Evolutionary conservation across 352 stramenopile genomes (phyloP), one percentile per base, ranked within the genome.

Genomic region (Pythium sp.): DNA sequence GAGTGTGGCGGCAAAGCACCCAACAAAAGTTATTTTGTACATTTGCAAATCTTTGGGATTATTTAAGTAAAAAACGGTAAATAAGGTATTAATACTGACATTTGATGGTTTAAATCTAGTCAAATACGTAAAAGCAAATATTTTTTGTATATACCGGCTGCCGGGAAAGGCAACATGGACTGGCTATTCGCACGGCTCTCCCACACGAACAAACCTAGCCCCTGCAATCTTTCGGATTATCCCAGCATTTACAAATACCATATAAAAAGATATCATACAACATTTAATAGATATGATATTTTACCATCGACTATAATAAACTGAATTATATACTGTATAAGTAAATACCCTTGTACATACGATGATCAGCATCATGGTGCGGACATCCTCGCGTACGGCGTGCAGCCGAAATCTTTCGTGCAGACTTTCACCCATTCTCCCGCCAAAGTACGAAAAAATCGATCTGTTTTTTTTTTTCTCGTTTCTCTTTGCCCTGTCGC

Each of bases 361-460:
- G 0, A 2, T 58, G 8, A 20, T 11, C 5, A 49, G 11, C 15
- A 49, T 22, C 41, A 15, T 49, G 41, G 15, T 22, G 5, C 4
- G 15, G n/a, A n/a, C 7, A 49, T 22, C 15, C 41, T 49, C 15
- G 41, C 41, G 41, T 49, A 15, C 15, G 41, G 14, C 41, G 24
- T 32, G 26, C 51, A 24, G 28, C 53, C 7, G 53, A 58, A 58
- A 58, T 58, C 53, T 58, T 58, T 58, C 24, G 24, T 12, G 53
- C 53, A 8, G 36, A 15, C 36, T n/a, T n/a, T 58, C 53, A 58
- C 12, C 53, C 53, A 58, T 58, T 58, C 53, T n/a, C 5, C n/a
- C 24, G 53, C 5, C 24, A 22, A 58, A 58, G 53, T 58, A 7
- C 53, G 53, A 58, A 36, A 32, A 9, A 11, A 20, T 15, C 12